Evolutionary conservation across 2,329 filamentous ascomycete genomes (phyloP).

Genomic region (Scytalidium sp.): DNA sequence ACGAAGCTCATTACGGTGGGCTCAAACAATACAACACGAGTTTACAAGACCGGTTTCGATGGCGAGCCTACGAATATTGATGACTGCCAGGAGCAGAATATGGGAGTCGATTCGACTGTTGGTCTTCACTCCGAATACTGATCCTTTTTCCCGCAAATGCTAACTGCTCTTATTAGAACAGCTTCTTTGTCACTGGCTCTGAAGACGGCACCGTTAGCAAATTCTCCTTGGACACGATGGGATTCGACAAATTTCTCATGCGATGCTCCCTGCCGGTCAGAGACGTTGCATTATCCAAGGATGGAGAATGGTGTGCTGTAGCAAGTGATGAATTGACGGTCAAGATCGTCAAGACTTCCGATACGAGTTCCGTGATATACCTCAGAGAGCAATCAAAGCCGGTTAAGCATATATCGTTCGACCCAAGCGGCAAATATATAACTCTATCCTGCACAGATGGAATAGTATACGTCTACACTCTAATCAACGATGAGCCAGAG

Average conservation of each 20-base stretch:
- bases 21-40: conserved; percentile 87
- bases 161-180: conserved; percentile 47
- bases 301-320: conserved; percentile 85
- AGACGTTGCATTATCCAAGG: conserved; percentile 78
- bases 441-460: conserved; percentile 87
- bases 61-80: conserved; percentile 92
- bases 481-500: conserved; percentile 74
- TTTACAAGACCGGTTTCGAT: conserved; percentile 88
- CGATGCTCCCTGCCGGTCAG: conserved; percentile 83
- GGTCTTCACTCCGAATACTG: conserved; percentile 2
- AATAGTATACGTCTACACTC: conserved; percentile 83
- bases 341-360: conserved; percentile 79
- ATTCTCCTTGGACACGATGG: conserved; percentile 74
- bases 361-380: conserved; percentile 73
- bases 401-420: conserved; percentile 90
- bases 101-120: conserved; percentile 70
- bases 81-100: conserved; percentile 83
- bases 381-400: conserved; percentile 81
- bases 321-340: conserved; percentile 95
- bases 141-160: not conserved
- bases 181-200: conserved; percentile 83
- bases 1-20: conserved; percentile 85
- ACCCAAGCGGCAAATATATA: conserved; percentile 72
- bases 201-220: conserved; percentile 96
- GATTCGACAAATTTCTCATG: conserved; percentile 78